A percentile compares a stretch with the other conserved stretches of the same genome.
Evolutionary conservation across 1,139 yeast genomes (phyloP).

Genomic region (Sugiyamaella grinbergsii): DNA sequence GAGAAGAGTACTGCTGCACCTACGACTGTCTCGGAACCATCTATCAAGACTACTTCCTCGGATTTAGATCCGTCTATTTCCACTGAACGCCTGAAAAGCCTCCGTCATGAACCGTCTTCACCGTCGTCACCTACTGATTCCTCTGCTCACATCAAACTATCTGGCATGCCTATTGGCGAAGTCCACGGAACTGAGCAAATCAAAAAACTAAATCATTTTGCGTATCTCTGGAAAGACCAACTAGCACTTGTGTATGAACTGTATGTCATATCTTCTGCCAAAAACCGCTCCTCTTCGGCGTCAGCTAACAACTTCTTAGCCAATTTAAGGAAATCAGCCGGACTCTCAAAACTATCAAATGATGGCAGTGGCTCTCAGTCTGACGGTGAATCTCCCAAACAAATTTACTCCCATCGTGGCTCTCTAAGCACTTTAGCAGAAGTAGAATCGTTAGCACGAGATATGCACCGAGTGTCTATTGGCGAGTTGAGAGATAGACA

Average conservation of each 20-base stretch:
- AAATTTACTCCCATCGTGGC: constrained; percentile 5
- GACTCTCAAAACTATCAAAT: neutral
- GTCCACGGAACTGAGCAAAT: constrained; percentile 27
- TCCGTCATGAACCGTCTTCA: no score
- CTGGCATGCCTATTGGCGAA: constrained; percentile 35
- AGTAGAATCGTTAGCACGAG: constrained; percentile 15
- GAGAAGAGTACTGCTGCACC: neutral
- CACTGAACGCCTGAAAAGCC: no score
- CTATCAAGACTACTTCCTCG: no score
- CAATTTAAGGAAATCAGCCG: neutral
- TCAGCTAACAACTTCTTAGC: constrained; percentile 1
- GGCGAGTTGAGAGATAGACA: constrained; percentile 16
- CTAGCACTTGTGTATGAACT: constrained; percentile 22
- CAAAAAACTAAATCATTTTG: constrained; percentile 31
- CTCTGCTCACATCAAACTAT: constrained; percentile 29
- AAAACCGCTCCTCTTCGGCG: neutral
- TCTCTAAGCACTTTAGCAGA: constrained; percentile 16
- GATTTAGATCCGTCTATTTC: no score
- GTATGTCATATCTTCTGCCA: neutral
- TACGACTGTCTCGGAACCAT: neutral
- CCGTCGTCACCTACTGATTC: neutral
- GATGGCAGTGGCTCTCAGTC: neutral
- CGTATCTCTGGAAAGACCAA: constrained; percentile 35
- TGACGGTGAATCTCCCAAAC: neutral
- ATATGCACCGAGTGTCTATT: constrained; percentile 14